Evolutionary conservation across 1,284 basidiomycete genomes (phyloP).

Genomic region (Pseudozyma thailandica): DNA sequence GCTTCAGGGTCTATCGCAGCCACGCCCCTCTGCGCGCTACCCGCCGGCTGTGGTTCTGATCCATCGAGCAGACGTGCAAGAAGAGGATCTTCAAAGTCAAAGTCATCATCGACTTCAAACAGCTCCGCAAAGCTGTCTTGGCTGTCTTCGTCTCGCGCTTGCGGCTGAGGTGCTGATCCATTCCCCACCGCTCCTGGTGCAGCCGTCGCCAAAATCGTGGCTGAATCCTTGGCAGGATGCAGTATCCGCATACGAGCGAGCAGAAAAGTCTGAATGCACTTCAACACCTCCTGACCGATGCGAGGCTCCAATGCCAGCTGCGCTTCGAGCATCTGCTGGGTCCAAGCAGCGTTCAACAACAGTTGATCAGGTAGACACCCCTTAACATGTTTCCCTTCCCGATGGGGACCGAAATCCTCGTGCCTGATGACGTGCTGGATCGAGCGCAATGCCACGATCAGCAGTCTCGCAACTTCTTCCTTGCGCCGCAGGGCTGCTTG

Average conservation of each 20-base stretch:
- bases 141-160: slow-evolving; percentile 66
- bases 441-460: slow-evolving; percentile 71
- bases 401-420: slow-evolving; percentile 71
- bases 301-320: slow-evolving; percentile 71
- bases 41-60: slow-evolving; percentile 38
- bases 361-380: slow-evolving; percentile 75
- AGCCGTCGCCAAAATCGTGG: too few species aligned
- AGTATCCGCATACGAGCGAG: slow-evolving; percentile 72
- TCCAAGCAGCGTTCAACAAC: slow-evolving; percentile 75
- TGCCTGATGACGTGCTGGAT: slow-evolving; percentile 75
- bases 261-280: slow-evolving; percentile 76
- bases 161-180: neutral
- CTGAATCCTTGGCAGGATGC: slow-evolving; percentile 69
- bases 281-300: slow-evolving; percentile 74
- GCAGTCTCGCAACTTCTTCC: slow-evolving; percentile 40
- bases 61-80: slow-evolving; percentile 73
- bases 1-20: slow-evolving; percentile 67
- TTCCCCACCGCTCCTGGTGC: neutral
- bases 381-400: neutral
- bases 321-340: slow-evolving; percentile 74
- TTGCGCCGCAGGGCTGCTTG: slow-evolving; percentile 33
- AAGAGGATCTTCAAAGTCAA: slow-evolving; percentile 74
- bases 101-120: slow-evolving; percentile 71
- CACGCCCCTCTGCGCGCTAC: neutral
- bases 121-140: slow-evolving; percentile 80